A percentile compares a stretch with the other conserved stretches of the same genome.
phyloP scores from a whole-genome alignment of 768 basidiomycete species.

The Infundibulicybe gibba region DNA sequence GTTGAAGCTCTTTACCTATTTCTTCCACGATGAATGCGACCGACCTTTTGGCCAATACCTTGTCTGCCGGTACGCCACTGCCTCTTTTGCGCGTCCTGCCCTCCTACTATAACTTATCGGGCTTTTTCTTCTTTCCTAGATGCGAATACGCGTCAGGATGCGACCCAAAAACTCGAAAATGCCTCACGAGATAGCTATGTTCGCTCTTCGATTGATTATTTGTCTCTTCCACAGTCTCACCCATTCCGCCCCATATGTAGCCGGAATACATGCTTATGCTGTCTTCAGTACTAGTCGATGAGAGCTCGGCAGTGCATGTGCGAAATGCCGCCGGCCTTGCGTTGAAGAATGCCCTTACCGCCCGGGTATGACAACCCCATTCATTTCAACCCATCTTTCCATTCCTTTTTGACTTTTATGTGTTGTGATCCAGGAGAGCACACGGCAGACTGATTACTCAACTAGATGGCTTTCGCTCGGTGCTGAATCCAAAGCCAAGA shows the following conservation, averaged over 20 bases:
- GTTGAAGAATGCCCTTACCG: conserved; percentile 91
- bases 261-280: conserved; percentile 93
- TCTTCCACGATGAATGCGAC: conserved; percentile 78
- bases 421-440: conserved; percentile 52
- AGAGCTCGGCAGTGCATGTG: conserved; percentile 63
- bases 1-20: conserved; percentile 5
- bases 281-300: conserved; percentile 78
- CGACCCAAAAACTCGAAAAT: conserved; percentile 83
- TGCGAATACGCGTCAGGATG: conserved; percentile 86
- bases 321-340: conserved; percentile 96
- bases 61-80: conserved; percentile 74
- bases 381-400: conserved; percentile 10
- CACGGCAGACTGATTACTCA: conserved; percentile 72
- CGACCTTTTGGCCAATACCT: conserved; percentile 87
- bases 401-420: conserved; percentile 14
- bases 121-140: conserved; percentile 43
- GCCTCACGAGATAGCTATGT: conserved; percentile 90
- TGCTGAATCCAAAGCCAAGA: conserved; percentile 63
- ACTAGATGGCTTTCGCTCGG: conserved; percentile 82
- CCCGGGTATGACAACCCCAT: conserved; percentile 61
- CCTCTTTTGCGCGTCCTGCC: conserved; percentile 23
- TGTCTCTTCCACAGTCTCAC: conserved; percentile 15
- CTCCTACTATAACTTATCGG: conserved; percentile 15
- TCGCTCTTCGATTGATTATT: conserved; percentile 26
- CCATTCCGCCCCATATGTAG: conserved; percentile 38